phyloP scores from a whole-genome alignment of 1,284 basidiomycete genomes.

The Volvariella volvacea region DNA sequence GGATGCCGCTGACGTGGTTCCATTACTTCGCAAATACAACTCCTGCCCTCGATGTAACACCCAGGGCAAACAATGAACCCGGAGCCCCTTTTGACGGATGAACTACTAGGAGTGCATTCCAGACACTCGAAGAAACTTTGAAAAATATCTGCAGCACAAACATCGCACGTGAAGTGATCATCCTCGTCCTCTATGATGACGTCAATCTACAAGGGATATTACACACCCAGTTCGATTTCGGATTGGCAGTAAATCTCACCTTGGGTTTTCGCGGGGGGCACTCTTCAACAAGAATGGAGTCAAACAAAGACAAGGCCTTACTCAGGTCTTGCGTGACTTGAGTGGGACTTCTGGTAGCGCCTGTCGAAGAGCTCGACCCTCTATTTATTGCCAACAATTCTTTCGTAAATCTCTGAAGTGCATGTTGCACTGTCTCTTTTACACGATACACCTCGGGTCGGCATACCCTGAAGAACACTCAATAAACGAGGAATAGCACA shows the following conservation, averaged over 20 bases:
- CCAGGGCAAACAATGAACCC: slow-evolving; percentile 54
- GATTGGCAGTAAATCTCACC: not conserved
- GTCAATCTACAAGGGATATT: slow-evolving; percentile 4
- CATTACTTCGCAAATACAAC: slow-evolving; percentile 56
- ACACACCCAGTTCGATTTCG: not conserved
- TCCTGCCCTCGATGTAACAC: slow-evolving; percentile 72
- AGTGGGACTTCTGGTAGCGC: too few relatives aligned
- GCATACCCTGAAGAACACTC: slow-evolving; percentile 48
- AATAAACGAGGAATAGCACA: not conserved
- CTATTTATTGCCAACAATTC: slow-evolving; percentile 14
- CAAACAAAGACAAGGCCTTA: not conserved
- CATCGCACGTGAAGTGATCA: slow-evolving; percentile 52
- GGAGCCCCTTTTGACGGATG: slow-evolving; percentile 21
- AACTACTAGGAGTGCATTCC: slow-evolving; percentile 26
- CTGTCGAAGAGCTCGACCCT: not conserved
- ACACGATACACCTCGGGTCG: slow-evolving; percentile 68
- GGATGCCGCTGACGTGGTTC: slow-evolving; percentile 46
- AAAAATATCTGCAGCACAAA: slow-evolving; percentile 72
- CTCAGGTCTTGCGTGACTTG: too few relatives aligned
- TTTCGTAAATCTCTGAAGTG: slow-evolving; percentile 34
- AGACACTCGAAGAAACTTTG: slow-evolving; percentile 70
- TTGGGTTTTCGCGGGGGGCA: not conserved
- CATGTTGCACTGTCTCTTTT: slow-evolving; percentile 54
- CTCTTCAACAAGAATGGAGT: slow-evolving; percentile 5
- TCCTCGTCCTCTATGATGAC: slow-evolving; percentile 13